These are phyloP conservation scores for Pichia sp. DNA, from an alignment of 1,139 yeast genomes.

Conservation along the genomic window DNA sequence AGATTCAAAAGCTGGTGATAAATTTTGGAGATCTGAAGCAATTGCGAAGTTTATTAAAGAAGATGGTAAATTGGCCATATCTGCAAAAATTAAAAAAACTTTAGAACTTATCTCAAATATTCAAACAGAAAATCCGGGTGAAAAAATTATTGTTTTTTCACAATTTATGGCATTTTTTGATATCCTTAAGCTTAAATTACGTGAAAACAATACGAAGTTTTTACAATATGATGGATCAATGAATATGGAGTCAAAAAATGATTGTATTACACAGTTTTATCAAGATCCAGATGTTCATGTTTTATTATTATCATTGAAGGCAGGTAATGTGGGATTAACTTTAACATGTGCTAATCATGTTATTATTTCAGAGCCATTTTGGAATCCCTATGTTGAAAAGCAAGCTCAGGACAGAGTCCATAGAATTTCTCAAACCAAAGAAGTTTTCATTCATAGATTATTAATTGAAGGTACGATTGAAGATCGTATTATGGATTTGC, in stretches of 20 bases:
- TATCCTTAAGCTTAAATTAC: constrained; percentile 53
- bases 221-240: constrained; percentile 79
- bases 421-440: constrained; percentile 79
- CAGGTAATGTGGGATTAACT: constrained; percentile 91
- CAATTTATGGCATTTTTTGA: constrained; percentile 80
- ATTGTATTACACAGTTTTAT: constrained; percentile 57
- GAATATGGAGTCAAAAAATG: constrained; percentile 60
- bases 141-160: constrained; percentile 72
- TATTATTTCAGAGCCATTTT: constrained; percentile 84
- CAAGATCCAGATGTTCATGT: constrained; percentile 46
- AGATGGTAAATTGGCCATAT: constrained; percentile 32
- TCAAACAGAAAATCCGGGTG: constrained; percentile 38
- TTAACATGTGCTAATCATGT: constrained; percentile 91
- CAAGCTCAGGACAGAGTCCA: constrained; percentile 96
- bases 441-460: constrained; percentile 68
- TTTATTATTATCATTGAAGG: constrained; percentile 70
- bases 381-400: constrained; percentile 95
- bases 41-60: constrained; percentile 33
- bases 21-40: constrained; percentile 21
- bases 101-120: constrained; percentile 42
- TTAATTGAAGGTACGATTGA: constrained; percentile 68
- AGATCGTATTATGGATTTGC: constrained; percentile 75
- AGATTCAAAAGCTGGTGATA: constrained; percentile 17
- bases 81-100: constrained; percentile 51
- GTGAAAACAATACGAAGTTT: constrained; percentile 40